Evolutionary conservation across 768 basidiomycete species (phyloP), one percentile per base, ranked within the genome.

Genomic region (Pleurotus giganteus): DNA sequence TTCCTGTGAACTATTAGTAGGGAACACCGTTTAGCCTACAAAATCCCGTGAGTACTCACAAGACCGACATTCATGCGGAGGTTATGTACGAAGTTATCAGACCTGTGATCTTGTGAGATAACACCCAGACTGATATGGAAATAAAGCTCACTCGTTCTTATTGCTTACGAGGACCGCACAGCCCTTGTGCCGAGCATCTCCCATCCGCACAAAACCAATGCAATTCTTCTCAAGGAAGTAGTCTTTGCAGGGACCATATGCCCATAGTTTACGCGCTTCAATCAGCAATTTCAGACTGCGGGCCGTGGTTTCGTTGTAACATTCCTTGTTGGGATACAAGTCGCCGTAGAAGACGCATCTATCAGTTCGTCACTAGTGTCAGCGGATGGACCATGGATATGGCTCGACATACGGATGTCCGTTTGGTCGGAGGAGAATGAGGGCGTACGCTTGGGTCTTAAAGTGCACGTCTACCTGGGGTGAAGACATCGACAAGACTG

Each of bases 321-420:
- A 84, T 66, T 88, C 86, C 37, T 69, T 60, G 61, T 89, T 88
- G 0, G 84, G 86, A 61, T 89, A 91, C 13, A 92, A 63, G 66
- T 93, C 91, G 4, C 89, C 91, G 58, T 91, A 92, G 67, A 92
- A 94, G n/a, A 91, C 83, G 60, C 91, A 94, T 36, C 91, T 93
- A 51, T 27, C 55, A 15, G 49, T n/a, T 29, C 28, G 1, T 15
- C 55, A 28, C 11, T 27, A 31, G 41, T 34, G 15, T 28, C n/a
- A 19, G 39, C 27, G 45, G 24, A 39, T 31, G 36, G 19, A 27
- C 41, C 15, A 37, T 19, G 8, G 47, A 36, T 17, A 46, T 44
- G 51, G 28, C 29, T 15, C 5, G 4, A 75, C 89, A 66, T 63
- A 92, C 90, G 91, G 91, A 60, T 88, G 78, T 26, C 91, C 91